Evolutionary conservation across 2,329 filamentous ascomycete genomes (phyloP), one percentile per base, ranked within the genome.

Genomic region (Pleomassaria siparia): DNA sequence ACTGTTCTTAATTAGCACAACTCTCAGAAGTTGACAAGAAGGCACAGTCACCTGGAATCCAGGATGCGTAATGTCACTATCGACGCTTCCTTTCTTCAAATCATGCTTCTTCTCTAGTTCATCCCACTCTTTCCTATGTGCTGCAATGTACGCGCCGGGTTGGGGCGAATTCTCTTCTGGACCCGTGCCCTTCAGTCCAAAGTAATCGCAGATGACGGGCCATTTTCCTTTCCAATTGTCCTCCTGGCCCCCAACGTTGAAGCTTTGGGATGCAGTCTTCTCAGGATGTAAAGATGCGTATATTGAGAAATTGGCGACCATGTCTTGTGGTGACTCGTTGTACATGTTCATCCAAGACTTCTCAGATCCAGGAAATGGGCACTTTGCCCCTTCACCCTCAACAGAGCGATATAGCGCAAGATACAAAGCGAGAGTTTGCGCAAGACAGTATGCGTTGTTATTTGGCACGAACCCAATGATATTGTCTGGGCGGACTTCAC

Each of bases 191-290:
- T 72, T 72, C 30, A 78, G 59, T 2, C 73, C 72, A 60, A 77
- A 77, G 53, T 76, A 77, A 6, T 72, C 66, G 54, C 72, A 75
- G 36, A 77, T 71, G 5, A 74, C 55, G 2, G 74, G 73, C 75
- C 75, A 78, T 54, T 76, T 76, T 10, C 60, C 54, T 13, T 66
- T 68, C 75, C 75, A 77, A 2, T 64, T 69, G 4, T 63, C 51
- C 25, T 68, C 61, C 43, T 66, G 70, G 20, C 76, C 74, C 9
- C 72, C 74, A 1, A 70, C 69, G 47, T 77, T 77, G 59, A 71
- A 78, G 62, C 63, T 62, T 44, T 72, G 60, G 13, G 63, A 69
- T 10, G 67, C 63, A 2, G 66, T 71, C 43, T 61, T 64, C 39
- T 74, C 70, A 1, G 73, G 72, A 33, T 73, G 63, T 30, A 77